Evolutionary conservation across 2,329 filamentous ascomycete species (phyloP).

Genomic region (Clarireedia hainanense): DNA sequence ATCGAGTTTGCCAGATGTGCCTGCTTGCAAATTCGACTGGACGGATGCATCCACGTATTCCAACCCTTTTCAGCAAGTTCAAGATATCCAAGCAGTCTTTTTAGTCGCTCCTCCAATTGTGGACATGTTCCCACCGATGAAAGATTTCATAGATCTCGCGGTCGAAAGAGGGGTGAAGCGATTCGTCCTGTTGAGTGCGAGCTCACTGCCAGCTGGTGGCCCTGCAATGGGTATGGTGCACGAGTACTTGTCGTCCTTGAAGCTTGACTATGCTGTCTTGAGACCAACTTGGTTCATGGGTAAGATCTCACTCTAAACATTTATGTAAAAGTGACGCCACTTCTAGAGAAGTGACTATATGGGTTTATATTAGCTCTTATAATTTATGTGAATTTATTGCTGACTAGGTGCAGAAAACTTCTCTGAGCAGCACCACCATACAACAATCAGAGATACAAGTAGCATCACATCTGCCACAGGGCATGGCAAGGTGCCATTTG

Average conservation of each 20-base stretch:
- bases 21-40: not conserved
- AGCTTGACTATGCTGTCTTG: conserved; percentile 35
- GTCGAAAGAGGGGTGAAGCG: not conserved
- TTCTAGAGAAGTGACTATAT: too few species aligned
- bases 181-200: not conserved
- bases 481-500: conserved; percentile 37
- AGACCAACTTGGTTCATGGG: conserved; percentile 41
- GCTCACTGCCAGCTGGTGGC: not conserved
- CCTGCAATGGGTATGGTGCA: conserved; percentile 24
- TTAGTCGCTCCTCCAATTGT: not conserved
- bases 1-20: not conserved
- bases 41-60: not conserved
- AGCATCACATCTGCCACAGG: conserved; percentile 37
- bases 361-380: too few species aligned
- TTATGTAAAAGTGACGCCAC: too few species aligned
- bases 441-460: conserved; percentile 32
- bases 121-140: not conserved
- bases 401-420: conserved; percentile 17
- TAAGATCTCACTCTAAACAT: conserved; percentile 15
- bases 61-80: not conserved
- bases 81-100: not conserved
- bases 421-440: conserved; percentile 3
- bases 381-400: not conserved
- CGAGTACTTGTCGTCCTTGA: conserved; percentile 32
- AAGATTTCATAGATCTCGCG: not conserved